These are phyloP conservation scores for Orbilia brochopaga DNA, from an alignment of 2,329 filamentous ascomycete species.

Conservation along the genomic window DNA sequence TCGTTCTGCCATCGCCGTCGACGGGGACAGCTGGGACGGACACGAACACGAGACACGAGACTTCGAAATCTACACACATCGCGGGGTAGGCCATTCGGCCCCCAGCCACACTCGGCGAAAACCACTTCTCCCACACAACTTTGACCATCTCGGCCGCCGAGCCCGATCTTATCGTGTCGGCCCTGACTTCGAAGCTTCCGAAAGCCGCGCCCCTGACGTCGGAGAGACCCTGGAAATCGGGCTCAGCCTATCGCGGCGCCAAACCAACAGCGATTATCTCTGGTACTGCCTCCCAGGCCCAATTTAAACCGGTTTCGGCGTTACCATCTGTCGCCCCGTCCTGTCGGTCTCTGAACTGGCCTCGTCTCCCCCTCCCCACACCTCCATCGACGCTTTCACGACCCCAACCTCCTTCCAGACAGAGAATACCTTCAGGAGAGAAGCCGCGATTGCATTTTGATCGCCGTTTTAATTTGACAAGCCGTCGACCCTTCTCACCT, in stretches of 20 bases:
- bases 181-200: not conserved
- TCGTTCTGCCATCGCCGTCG: not conserved
- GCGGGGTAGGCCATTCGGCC: not conserved
- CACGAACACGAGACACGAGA: too few relatives aligned
- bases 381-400: not conserved
- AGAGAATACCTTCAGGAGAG: conserved; percentile 3
- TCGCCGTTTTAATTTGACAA: conserved; percentile 7
- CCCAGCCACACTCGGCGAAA: not conserved
- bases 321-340: not conserved
- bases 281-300: not conserved
- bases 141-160: not conserved
- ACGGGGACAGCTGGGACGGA: too few relatives aligned
- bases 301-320: not conserved
- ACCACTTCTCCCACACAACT: not conserved
- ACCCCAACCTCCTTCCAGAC: not conserved
- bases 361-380: not conserved
- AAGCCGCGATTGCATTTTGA: conserved; percentile 14
- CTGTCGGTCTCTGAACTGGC: not conserved
- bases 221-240: not conserved
- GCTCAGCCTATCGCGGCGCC: not conserved
- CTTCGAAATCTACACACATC: not conserved
- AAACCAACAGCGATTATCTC: not conserved
- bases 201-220: conserved; percentile 1
- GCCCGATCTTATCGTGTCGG: conserved; percentile 5
- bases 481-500: conserved; percentile 11